Evolutionary conservation across 768 basidiomycete species (phyloP), one percentile per base, ranked within the genome.

Genomic region (Amanita thiersii): DNA sequence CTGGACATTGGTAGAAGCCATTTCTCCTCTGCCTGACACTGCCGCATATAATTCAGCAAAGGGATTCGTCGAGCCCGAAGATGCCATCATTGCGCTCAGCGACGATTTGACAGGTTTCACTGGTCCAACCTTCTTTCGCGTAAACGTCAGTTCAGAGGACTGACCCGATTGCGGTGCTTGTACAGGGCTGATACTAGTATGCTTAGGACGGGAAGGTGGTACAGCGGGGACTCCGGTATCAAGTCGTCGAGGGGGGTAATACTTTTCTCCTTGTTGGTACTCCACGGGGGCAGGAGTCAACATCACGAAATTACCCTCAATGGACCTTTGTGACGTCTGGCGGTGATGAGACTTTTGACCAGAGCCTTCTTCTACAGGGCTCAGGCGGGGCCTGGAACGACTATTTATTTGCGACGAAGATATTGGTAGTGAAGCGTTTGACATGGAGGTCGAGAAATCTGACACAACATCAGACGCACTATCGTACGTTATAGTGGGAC

Each of bases 11-110:
- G 78, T 67, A 0, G 77, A 72, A 3, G 79, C 75, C 4, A 75
- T 59, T 44, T 80, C 75, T 3, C 78, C 77, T 2, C 86, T 79
- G 0, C 89, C 86, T 0, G 87, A 83, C 18, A 92, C 86, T 4
- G 85, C 76, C 5, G 83, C 83, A 56, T 98, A 98, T 20, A 86
- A 62, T 51, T 92, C 83, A 4, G 83, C 71, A 59, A 93, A 96
- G 1, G 94, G 92, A 56, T 94, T 96, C 7, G 83, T 70, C 28
- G 73, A 65, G 5, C 70, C 70, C 2, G 83, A 73, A 3, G 79
- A 72, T 1, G 82, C 83, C 18, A 97, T 71, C 66, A 88, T 78
- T 1, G 80, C 65, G 0, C 86, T 79, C 12, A 96, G 64, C 18
- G 79, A 73, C 1, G 89, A 92, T 52, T 67, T 69, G 7, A 57